These are phyloP conservation scores for Blepharisma stoltei DNA, from an alignment of 73 alveolate genomes.

Conservation along the genomic window DNA sequence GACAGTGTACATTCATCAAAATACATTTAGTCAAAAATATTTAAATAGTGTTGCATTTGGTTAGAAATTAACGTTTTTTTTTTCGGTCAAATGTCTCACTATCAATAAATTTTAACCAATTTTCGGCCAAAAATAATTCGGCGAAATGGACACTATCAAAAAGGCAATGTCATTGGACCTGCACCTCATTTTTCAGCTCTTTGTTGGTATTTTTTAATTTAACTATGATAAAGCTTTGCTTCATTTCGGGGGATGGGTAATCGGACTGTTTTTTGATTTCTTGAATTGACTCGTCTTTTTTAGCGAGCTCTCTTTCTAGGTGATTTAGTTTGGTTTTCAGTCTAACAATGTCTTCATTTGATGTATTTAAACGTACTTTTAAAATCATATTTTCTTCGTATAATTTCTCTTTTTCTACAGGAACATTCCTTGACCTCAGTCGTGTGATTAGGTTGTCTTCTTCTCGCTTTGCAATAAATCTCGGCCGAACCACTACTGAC, in stretches of 20 bases:
- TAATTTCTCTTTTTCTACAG: slow-evolving; percentile 21
- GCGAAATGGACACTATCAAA: too few relatives aligned
- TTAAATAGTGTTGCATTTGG: too few relatives aligned
- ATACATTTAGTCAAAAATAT: slow-evolving; percentile 38
- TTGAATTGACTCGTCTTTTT: slow-evolving; percentile 1
- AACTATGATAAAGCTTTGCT: background rate
- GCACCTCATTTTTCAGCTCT: slow-evolving; percentile 1
- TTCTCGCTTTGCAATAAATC: too few relatives aligned
- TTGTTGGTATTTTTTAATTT: background rate
- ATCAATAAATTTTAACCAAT: too few relatives aligned
- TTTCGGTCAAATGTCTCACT: too few relatives aligned
- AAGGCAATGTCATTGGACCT: too few relatives aligned
- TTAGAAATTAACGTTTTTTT: too few relatives aligned
- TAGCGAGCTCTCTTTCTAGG: background rate
- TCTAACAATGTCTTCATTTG: background rate
- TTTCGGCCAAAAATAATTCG: too few relatives aligned
- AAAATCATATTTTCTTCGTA: slow-evolving; percentile 14
- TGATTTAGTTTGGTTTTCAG: background rate
- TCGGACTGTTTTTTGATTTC: too few relatives aligned
- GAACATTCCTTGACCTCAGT: background rate
- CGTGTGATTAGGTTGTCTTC: background rate
- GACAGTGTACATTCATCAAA: background rate
- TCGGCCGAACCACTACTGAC: too few relatives aligned
- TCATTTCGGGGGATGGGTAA: too few relatives aligned
- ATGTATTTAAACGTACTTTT: background rate